Evolutionary conservation across 1,284 basidiomycete genomes (phyloP).

Genomic region (Athelia psychrophila): DNA sequence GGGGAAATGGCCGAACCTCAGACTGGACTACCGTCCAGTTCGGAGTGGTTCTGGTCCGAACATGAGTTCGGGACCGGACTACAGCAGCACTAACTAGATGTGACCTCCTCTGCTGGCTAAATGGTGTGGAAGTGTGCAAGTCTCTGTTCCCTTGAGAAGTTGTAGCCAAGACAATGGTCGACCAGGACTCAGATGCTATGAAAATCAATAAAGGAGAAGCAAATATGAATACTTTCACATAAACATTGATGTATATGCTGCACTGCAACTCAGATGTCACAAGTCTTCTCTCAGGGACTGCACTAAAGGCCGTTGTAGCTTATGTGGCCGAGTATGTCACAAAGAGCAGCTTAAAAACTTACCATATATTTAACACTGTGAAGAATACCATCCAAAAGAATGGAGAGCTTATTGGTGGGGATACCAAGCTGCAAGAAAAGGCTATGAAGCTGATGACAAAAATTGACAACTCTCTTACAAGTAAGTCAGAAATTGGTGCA

Average conservation of each 20-base stretch:
- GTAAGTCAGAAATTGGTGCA: constrained; percentile 27
- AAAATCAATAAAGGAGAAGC: constrained; percentile 29
- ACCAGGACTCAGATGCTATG: constrained; percentile 23
- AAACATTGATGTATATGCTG: constrained; percentile 26
- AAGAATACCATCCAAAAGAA: constrained; percentile 20
- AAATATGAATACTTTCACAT: constrained; percentile 29
- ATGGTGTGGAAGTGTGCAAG: constrained; percentile 20
- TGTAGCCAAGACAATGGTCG: constrained; percentile 14
- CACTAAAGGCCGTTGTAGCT: constrained; percentile 30
- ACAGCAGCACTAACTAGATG: no score
- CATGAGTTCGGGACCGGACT: no score
- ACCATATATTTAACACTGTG: constrained; percentile 30
- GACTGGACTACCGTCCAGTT: no score
- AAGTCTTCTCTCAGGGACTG: constrained; percentile 30
- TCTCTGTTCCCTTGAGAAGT: constrained; percentile 22
- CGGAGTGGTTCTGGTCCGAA: no score
- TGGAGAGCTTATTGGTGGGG: constrained; percentile 14
- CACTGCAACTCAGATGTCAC: constrained; percentile 35
- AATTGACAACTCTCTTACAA: constrained; percentile 24
- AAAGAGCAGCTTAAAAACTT: constrained; percentile 30
- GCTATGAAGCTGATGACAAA: constrained; percentile 22
- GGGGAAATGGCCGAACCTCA: no score
- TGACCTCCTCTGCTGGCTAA: background rate
- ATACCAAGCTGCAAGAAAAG: constrained; percentile 12
- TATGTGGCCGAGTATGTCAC: constrained; percentile 41